Conservation (phyloP, 768 basidiomycete species). For the Leccinum pellstonianum region DNA sequence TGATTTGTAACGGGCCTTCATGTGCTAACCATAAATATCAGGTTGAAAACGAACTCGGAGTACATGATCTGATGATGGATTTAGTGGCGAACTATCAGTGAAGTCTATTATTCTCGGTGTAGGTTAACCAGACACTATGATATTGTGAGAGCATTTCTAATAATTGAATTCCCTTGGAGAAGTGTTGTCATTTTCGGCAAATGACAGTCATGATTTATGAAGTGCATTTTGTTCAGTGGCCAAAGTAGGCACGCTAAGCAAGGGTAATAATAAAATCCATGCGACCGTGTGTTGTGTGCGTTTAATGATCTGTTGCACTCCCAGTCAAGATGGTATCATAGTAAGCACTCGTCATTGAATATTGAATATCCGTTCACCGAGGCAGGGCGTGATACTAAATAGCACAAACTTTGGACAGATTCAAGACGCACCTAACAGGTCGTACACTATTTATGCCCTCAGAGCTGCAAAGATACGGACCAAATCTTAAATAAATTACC, state of each 20-base stretch:
- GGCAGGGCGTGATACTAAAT: not conserved
- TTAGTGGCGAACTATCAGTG: conserved; percentile 26
- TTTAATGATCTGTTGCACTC: not conserved
- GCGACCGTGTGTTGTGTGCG: not conserved
- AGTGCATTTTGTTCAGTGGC: not conserved
- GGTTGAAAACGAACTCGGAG: conserved; percentile 59
- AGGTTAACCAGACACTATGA: not conserved
- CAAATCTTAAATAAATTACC: not conserved
- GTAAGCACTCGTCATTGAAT: not conserved
- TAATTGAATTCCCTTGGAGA: not conserved
- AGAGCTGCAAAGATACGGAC: not conserved
- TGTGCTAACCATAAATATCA: conserved; percentile 22
- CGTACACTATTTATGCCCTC: not conserved
- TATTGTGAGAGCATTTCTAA: not conserved
- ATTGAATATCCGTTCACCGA: not conserved
- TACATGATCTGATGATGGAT: conserved; percentile 44
- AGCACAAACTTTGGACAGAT: not conserved
- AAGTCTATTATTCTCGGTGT: not conserved
- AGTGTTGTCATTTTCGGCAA: not conserved
- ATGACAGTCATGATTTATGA: not conserved
- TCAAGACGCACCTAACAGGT: not conserved
- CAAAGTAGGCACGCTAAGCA: not conserved
- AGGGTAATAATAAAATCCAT: too few species aligned
- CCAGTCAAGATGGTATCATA: not conserved
- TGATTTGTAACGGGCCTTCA: not conserved